A percentile compares a stretch with the other conserved stretches of the same genome.
Conservation (phyloP, 177 flowering plant genomes). For the Telopea speciosissima region DNA sequence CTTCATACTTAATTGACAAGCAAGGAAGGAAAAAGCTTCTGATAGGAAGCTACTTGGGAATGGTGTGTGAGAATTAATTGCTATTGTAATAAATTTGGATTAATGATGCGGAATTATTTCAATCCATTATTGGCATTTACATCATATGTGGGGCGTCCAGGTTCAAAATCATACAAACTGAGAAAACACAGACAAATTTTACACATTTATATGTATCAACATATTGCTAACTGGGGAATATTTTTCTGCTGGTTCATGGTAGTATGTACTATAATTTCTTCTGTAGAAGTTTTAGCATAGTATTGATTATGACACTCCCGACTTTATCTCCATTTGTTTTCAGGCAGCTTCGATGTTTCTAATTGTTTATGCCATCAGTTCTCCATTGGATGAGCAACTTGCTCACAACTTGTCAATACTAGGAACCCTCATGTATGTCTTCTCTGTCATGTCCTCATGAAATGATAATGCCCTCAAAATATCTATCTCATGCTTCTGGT, state of each 20-base stretch:
- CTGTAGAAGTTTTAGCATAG: background rate
- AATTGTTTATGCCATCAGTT: constrained; percentile 39
- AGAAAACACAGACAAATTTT: background rate
- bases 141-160: background rate
- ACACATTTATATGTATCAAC: background rate
- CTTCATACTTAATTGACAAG: constrained; percentile 60
- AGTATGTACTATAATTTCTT: background rate
- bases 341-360: constrained; percentile 85
- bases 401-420: constrained; percentile 54
- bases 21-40: constrained; percentile 74
- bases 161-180: background rate
- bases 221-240: background rate
- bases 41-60: constrained; percentile 76
- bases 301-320: background rate
- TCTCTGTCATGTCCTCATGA: background rate
- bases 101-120: background rate
- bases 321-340: constrained; percentile 12
- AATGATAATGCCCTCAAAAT: background rate
- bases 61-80: constrained; percentile 42
- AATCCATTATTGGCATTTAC: background rate
- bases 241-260: background rate
- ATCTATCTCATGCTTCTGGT: background rate
- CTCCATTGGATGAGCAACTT: constrained; percentile 44
- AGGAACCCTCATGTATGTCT: constrained; percentile 60
- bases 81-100: background rate